phyloP scores from a whole-genome alignment of 2,329 filamentous ascomycete genomes.

The Samsoniella hepiali region DNA sequence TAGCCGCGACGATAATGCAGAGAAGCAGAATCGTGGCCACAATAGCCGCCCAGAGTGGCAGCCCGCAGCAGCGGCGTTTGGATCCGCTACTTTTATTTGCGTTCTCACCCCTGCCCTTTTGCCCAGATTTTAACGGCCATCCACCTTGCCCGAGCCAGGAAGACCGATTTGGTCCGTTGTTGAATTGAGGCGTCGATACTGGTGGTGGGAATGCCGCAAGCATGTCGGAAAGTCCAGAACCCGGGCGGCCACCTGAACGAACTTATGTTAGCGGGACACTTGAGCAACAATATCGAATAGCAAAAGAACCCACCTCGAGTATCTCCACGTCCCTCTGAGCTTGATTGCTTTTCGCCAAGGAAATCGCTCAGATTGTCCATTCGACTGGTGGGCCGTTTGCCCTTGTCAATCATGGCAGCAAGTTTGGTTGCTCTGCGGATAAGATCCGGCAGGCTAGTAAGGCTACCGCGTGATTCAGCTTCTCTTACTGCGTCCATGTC shows the following conservation, averaged over 20 bases:
- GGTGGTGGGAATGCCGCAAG: conserved; percentile 63
- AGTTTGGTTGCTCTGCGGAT: conserved; percentile 84
- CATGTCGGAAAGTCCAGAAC: conserved; percentile 61
- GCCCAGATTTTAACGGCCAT: conserved; percentile 17
- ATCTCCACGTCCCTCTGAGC: conserved; percentile 38
- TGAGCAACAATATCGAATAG: not conserved
- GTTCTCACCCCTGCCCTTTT: conserved; percentile 21
- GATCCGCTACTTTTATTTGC: conserved; percentile 30
- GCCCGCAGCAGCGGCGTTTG: conserved; percentile 72
- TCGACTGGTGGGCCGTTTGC: conserved; percentile 61
- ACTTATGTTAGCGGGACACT: conserved; percentile 21
- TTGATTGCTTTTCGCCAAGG: conserved; percentile 41
- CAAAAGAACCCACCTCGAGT: conserved; percentile 35
- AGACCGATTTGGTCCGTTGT: conserved; percentile 42
- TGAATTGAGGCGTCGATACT: conserved; percentile 42
- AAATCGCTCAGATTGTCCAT: conserved; percentile 53
- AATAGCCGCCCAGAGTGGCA: conserved; percentile 76
- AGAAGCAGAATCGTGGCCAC: conserved; percentile 62
- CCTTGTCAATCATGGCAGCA: conserved; percentile 83
- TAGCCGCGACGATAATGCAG: conserved; percentile 71
- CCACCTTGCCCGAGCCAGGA: conserved; percentile 40
- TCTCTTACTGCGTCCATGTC: conserved; percentile 79
- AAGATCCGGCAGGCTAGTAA: conserved; percentile 88
- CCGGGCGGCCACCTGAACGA: conserved; percentile 42
- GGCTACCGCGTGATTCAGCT: conserved; percentile 79